Evolutionary conservation across 2,329 filamentous ascomycete species (phyloP), one percentile per base, ranked within the genome.

Genomic region (Fusarium ramigenum): DNA sequence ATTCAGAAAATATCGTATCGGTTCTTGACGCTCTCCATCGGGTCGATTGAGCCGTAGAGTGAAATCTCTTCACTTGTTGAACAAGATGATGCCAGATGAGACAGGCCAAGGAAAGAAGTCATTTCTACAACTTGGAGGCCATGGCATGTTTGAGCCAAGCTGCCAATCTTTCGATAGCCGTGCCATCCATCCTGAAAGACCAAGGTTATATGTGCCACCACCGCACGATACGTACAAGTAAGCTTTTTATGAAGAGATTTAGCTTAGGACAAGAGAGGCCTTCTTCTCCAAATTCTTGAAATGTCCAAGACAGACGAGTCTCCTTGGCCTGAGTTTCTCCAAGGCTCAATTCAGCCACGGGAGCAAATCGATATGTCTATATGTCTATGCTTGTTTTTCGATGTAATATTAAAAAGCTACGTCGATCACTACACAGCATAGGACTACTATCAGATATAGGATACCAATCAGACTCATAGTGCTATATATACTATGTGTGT

Each of bases 1-100:
- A 50, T 44, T 52, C 16, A 47, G 50, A 60, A 72, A 53, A 32
- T 30, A 18, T 71, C 62, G 46, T 54, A 60, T 68, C 65, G 60
- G 71, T 60, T 72, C 57, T 58, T 47, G 57, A 73, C 58, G 62
- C 58, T 66, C 68, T 73, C 44, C 46, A 46, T 63, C 72, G 61
- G 69, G 43, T 56, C 30, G 49, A 57, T 43, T 63, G 49, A 63
- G 60, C 42, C 65, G 64, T 42, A 25, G 21, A 32, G 23, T 25
- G 37, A 72, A 72, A 70, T 63, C 8, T 67, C 58, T 74, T 60
- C 66, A 39, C 28, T 16, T 52, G n/a, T 58, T 25, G 46, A 52
- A 47, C 23, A 42, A 39, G 25, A 60, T 40, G 47, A 67, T 54
- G 53, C 37, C 39, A 40, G 30, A 56, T 47, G 28, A 52, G 37